Percentiles rank a stretch among this genome's conserved stretches.
These are phyloP conservation scores for Cladosporium sp. DNA, from an alignment of 2,329 filamentous ascomycete genomes.

Conservation along the genomic window DNA sequence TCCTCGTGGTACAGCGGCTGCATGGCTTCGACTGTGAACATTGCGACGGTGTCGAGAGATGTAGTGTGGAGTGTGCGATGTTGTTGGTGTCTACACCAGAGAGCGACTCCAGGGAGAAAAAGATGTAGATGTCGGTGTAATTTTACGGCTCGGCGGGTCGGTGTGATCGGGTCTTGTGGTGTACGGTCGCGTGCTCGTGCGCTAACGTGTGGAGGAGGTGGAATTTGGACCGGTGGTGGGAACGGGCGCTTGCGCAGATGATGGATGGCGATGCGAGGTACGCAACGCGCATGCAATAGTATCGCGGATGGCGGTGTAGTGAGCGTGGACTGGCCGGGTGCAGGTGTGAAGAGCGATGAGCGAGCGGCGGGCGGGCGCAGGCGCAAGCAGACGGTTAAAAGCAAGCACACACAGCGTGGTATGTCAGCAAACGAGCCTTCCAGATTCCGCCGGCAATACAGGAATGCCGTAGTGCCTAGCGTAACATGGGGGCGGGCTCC, in stretches of 20 bases:
- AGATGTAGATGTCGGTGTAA: background rate
- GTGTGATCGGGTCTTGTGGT: constrained; percentile 9
- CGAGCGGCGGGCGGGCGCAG: background rate
- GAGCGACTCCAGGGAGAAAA: background rate
- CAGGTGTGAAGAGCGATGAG: background rate
- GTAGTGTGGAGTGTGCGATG: background rate
- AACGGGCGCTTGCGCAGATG: constrained; percentile 1
- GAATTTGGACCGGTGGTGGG: background rate
- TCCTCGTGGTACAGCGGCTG: constrained; percentile 11
- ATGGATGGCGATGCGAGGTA: background rate
- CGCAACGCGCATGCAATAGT: background rate
- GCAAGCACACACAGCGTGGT: background rate
- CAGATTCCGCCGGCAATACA: too few relatives aligned
- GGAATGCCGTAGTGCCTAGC: too few relatives aligned
- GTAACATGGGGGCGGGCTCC: too few relatives aligned
- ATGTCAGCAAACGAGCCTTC: background rate
- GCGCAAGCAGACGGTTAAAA: background rate
- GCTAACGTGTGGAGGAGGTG: background rate
- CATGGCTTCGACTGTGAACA: constrained; percentile 13
- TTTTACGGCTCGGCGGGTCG: background rate
- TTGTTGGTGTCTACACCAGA: background rate
- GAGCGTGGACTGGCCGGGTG: background rate
- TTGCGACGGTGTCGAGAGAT: background rate
- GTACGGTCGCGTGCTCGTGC: constrained; percentile 9
- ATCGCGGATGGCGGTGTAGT: background rate